Conservation (phyloP, 2,329 filamentous ascomycete genomes). For the Fusarium sp. region DNA sequence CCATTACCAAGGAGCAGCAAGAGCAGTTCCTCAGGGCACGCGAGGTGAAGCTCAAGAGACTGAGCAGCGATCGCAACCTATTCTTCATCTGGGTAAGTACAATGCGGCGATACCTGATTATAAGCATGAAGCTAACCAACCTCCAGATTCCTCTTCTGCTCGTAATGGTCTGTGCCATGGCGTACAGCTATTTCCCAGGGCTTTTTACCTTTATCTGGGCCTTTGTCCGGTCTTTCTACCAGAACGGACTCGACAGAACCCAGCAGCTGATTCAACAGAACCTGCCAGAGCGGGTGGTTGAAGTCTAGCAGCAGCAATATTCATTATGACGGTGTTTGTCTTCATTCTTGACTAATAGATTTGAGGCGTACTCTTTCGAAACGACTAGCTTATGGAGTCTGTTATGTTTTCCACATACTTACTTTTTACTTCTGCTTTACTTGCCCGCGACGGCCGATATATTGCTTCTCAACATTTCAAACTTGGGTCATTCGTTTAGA, state of each 20-base stretch:
- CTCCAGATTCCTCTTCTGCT: conserved; percentile 61
- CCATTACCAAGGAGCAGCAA: conserved; percentile 73
- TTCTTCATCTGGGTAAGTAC: conserved; percentile 74
- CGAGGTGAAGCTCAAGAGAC: conserved; percentile 70
- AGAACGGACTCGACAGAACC: conserved; percentile 42
- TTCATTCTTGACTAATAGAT: conserved; percentile 25
- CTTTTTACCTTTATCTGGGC: conserved; percentile 52
- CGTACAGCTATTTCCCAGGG: conserved; percentile 63
- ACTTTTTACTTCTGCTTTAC: background rate
- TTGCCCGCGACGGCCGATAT: conserved; percentile 18
- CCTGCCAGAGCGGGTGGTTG: conserved; percentile 39
- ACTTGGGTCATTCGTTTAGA: conserved; percentile 16
- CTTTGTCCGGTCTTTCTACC: conserved; percentile 47
- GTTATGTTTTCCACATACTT: conserved; percentile 8
- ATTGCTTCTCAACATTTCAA: background rate
- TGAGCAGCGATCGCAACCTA: conserved; percentile 72
- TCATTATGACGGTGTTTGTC: conserved; percentile 32
- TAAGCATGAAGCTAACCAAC: conserved; percentile 31
- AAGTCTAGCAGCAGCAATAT: conserved; percentile 41
- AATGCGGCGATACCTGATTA: background rate
- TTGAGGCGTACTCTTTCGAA: conserved; percentile 21
- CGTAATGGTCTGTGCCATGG: conserved; percentile 59
- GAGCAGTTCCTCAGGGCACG: conserved; percentile 70
- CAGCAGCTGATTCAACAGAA: conserved; percentile 43
- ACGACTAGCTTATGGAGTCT: conserved; percentile 19